Conservation (phyloP, 305 asterid species). For the Solanum hybrid region DNA sequence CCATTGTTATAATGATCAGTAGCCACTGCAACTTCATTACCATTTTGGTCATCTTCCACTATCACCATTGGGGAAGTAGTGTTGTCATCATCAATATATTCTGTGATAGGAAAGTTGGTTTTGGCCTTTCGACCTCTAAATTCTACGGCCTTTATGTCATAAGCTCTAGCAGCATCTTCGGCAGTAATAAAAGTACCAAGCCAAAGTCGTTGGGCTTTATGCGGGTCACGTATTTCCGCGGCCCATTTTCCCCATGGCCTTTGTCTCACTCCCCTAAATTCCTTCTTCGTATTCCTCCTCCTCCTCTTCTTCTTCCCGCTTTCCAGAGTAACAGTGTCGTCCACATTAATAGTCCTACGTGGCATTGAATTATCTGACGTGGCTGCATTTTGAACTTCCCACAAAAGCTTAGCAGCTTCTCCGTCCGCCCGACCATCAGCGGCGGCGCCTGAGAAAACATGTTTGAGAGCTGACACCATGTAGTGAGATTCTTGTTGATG, state of each 20-base stretch:
- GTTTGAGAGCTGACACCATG: constrained; percentile 18
- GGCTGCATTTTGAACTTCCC: not conserved
- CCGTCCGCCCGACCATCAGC: not conserved
- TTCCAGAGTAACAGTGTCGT: not conserved
- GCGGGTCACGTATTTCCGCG: constrained; percentile 20
- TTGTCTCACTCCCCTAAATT: constrained; percentile 14
- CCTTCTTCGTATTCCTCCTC: not conserved
- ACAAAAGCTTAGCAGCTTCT: not conserved
- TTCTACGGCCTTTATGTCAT: constrained; percentile 14
- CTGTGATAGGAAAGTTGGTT: constrained; percentile 12
- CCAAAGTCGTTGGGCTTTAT: constrained; percentile 1
- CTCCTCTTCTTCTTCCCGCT: not conserved
- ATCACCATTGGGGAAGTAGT: not conserved
- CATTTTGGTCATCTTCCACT: not conserved
- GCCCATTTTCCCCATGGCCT: constrained; percentile 22
- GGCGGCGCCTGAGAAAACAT: not conserved
- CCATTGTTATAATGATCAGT: not conserved
- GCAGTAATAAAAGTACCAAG: constrained; percentile 19
- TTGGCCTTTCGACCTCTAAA: constrained; percentile 15
- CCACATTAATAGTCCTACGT: not conserved
- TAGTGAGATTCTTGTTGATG: not conserved
- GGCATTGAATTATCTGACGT: not conserved
- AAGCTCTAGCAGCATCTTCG: constrained; percentile 25
- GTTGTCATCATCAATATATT: not conserved
- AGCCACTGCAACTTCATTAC: not conserved